These are phyloP conservation scores for Aspergillus viridinutans DNA, from an alignment of 2,329 filamentous ascomycete species.

Conservation along the genomic window DNA sequence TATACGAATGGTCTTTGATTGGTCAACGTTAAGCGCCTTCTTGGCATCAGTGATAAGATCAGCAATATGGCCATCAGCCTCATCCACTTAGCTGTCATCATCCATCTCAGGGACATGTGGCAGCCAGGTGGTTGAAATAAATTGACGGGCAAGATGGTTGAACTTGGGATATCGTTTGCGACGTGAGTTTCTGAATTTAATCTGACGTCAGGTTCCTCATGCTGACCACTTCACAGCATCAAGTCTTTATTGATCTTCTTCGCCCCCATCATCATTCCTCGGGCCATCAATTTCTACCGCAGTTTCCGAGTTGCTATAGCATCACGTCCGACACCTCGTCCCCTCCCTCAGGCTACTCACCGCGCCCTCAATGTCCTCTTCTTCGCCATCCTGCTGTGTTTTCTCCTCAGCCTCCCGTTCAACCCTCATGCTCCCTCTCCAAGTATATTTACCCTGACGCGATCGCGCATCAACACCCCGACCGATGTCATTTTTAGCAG, in stretches of 20 bases:
- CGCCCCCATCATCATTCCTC: constrained; percentile 39
- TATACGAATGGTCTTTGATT: neutral
- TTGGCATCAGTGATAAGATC: constrained; percentile 16
- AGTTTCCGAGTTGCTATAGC: constrained; percentile 29
- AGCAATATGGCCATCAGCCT: neutral
- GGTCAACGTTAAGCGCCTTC: constrained; percentile 3
- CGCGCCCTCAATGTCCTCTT: constrained; percentile 49
- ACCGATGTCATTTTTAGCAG: constrained; percentile 79
- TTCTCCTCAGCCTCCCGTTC: constrained; percentile 65
- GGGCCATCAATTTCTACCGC: constrained; percentile 36
- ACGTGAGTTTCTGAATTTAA: constrained; percentile 22
- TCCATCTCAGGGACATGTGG: neutral
- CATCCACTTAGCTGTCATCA: neutral
- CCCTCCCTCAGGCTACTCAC: constrained; percentile 30
- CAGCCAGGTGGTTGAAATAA: neutral
- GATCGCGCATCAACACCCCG: constrained; percentile 80
- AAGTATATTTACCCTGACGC: constrained; percentile 75
- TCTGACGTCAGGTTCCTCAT: neutral
- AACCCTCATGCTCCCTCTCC: constrained; percentile 47
- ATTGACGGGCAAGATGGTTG: constrained; percentile 21
- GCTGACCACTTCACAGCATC: constrained; percentile 26
- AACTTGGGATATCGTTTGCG: constrained; percentile 26
- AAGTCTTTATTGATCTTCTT: constrained; percentile 43
- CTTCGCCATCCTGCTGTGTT: constrained; percentile 48
- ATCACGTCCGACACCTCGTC: constrained; percentile 35